Evolutionary conservation across 208 protist genomes (phyloP), one percentile per base, ranked within the genome.

Genomic region (Tritrichomonas foetus): DNA sequence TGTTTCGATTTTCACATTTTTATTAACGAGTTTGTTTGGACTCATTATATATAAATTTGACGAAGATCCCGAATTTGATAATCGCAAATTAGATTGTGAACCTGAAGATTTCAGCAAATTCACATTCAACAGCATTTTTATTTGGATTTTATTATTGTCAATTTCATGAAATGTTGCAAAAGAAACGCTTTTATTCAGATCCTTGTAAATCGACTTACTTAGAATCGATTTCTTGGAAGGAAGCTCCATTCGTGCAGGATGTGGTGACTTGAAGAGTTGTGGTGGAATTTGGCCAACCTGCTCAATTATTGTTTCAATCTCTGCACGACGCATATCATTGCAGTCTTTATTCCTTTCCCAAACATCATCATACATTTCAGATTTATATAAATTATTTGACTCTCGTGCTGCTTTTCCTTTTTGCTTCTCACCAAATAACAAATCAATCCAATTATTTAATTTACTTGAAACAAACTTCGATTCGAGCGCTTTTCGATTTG

Each of bases 391-490:
- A 49, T 93, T 93, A 5, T 93, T 44, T 0, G 14, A 9, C 3
- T 69, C 3, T 64, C 30, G 9, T 3, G 89, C 89, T 3, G 5
- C 20, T 69, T 93, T 39, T 33, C 89, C 89, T 20, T 55, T 0
- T 49, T 93, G 89, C 20, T 93, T 93, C 0, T 49, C 47, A 3
- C 82, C 82, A 20, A 57, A 93, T 41, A 93, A 66, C n/a, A 93
- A 25, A 66, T 93, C 82, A 66, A 93, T 93, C 82, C 82, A 93
- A 41, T 93, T 39, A 39, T 93, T n/a, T 2, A 93, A 20, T 66
- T 66, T 25, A 66, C 9, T 11, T 20, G 82, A 93, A 20, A 66
- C 82, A 39, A 49, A 61, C 39, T 93, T 50, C 27, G 33, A 50
- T 66, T 93, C 82, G 8, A 93, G 25, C 14, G 82, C 47, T 20